phyloP scores from a whole-genome alignment of 257 asterid genomes.

The Coffea canephora region DNA sequence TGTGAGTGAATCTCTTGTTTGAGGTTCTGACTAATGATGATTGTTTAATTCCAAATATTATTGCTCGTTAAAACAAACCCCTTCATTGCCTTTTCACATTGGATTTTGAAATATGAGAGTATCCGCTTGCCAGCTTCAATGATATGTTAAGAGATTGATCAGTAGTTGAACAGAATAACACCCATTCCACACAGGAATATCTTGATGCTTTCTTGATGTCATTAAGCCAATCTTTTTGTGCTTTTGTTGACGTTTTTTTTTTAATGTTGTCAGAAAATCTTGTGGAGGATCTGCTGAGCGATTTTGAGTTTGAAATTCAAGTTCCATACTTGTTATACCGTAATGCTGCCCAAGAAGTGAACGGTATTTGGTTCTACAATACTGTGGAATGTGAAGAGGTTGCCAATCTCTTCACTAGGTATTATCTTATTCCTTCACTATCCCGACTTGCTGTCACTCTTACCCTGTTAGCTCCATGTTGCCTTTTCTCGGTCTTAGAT shows the following conservation, averaged over 20 bases:
- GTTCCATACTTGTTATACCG: conserved; percentile 73
- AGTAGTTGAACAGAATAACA: background rate
- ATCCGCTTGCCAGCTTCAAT: background rate
- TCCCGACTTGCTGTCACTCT: background rate
- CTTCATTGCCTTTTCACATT: background rate
- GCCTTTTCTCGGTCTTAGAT: background rate
- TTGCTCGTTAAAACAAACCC: background rate
- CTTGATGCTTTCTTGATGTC: background rate
- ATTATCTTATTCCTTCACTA: conserved; percentile 11
- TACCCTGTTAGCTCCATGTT: background rate
- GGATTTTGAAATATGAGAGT: background rate
- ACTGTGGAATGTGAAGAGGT: conserved; percentile 67
- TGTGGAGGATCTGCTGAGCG: conserved; percentile 77
- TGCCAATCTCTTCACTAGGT: conserved; percentile 74
- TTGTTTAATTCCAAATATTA: background rate
- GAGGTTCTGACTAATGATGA: background rate
- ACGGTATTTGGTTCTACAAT: conserved; percentile 89
- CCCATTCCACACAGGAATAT: background rate
- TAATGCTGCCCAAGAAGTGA: conserved; percentile 72
- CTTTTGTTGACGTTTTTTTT: background rate
- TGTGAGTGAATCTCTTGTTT: background rate
- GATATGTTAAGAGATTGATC: background rate
- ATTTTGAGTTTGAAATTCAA: conserved; percentile 78
- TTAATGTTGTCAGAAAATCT: conserved; percentile 37
- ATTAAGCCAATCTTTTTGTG: background rate